A percentile compares a stretch with the other conserved stretches of the same genome.
Evolutionary conservation across 225 moss, liverwort and hornwort species (phyloP).

Genomic region (Physcomitrellopsis africana): DNA sequence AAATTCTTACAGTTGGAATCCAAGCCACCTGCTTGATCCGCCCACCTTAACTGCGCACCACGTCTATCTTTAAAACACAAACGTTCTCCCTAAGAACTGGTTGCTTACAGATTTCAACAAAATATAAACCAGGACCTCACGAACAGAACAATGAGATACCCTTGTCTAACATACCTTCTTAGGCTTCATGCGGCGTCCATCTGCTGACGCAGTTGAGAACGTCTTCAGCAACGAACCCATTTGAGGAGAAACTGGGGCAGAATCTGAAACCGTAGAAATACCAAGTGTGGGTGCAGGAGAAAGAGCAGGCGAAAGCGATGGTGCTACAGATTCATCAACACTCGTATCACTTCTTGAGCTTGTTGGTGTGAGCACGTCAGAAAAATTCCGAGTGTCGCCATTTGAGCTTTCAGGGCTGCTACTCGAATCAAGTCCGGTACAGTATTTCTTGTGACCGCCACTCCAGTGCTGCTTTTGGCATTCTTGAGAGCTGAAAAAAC

Average conservation of each 20-base stretch:
- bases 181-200: constrained; percentile 65
- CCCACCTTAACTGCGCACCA: constrained; percentile 65
- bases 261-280: constrained; percentile 35
- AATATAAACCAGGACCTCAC: constrained; percentile 38
- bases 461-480: constrained; percentile 89
- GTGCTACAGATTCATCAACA: constrained; percentile 54
- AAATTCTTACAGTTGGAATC: constrained; percentile 65
- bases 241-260: constrained; percentile 55
- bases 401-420: constrained; percentile 70
- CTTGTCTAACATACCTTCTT: constrained; percentile 64
- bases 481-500: constrained; percentile 62
- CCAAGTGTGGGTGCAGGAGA: constrained; percentile 36
- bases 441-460: constrained; percentile 73
- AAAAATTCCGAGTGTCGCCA: constrained; percentile 52
- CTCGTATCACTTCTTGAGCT: constrained; percentile 62
- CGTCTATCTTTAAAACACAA: constrained; percentile 62
- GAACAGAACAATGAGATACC: constrained; percentile 31
- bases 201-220: constrained; percentile 49
- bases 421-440: constrained; percentile 58
- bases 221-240: constrained; percentile 48
- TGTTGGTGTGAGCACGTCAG: constrained; percentile 60
- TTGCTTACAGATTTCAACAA: constrained; percentile 41
- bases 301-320: constrained; percentile 43
- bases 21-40: constrained; percentile 65
- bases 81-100: constrained; percentile 38